Evolutionary conservation across 2,329 filamentous ascomycete species (phyloP).

Genomic region (Paraphaeosphaeria sporulosa): DNA sequence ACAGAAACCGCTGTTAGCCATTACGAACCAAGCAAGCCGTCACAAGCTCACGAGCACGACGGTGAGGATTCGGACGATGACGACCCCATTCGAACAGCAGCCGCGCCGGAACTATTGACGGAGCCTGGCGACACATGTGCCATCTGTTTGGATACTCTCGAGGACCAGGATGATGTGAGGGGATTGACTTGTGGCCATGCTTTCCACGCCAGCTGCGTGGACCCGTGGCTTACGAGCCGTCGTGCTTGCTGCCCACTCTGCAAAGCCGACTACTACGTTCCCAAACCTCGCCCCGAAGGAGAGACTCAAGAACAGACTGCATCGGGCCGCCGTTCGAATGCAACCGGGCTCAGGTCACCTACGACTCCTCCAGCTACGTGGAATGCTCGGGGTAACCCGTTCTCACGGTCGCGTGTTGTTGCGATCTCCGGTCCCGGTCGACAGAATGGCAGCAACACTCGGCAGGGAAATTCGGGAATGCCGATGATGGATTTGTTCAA

Average conservation of each 20-base stretch:
- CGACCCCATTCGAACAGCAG: slow-evolving; percentile 79
- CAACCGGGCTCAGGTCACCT: slow-evolving; percentile 40
- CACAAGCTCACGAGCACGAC: slow-evolving; percentile 33
- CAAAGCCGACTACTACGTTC: slow-evolving; percentile 97
- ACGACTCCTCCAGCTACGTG: slow-evolving; percentile 43
- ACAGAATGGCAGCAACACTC: slow-evolving; percentile 16
- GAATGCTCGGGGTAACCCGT: slow-evolving; percentile 41
- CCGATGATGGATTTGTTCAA: slow-evolving; percentile 26
- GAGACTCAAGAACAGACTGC: slow-evolving; percentile 43
- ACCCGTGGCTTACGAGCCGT: slow-evolving; percentile 94
- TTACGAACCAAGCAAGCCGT: slow-evolving; percentile 28
- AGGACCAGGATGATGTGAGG: slow-evolving; percentile 94
- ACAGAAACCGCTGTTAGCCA: slow-evolving; percentile 40
- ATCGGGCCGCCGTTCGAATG: slow-evolving; percentile 38
- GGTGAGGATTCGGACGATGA: slow-evolving; percentile 75
- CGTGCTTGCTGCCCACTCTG: slow-evolving; percentile 96
- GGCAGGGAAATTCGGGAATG: slow-evolving; percentile 21
- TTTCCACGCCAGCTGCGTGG: slow-evolving; percentile 94
- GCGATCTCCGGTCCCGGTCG: slow-evolving; percentile 26
- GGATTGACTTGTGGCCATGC: slow-evolving; percentile 96
- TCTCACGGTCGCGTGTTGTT: slow-evolving; percentile 43
- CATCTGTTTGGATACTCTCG: slow-evolving; percentile 92
- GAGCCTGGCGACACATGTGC: slow-evolving; percentile 92
- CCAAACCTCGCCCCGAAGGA: slow-evolving; percentile 79
- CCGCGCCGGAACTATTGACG: slow-evolving; percentile 80